phyloP scores from a whole-genome alignment of 306 rosid species.

The Rosa chinensis region DNA sequence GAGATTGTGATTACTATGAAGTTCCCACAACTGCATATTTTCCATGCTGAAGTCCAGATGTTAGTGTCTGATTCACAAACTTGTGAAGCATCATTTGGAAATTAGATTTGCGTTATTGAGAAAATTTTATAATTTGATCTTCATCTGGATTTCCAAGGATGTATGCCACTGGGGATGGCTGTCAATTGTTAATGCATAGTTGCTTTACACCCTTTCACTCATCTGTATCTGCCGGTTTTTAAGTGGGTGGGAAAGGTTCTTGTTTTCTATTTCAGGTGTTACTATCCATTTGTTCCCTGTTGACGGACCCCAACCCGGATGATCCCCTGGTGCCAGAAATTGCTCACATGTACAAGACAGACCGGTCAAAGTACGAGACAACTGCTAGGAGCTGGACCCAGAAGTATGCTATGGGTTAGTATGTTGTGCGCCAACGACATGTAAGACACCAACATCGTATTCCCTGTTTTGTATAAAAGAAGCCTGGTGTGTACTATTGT shows the following conservation, averaged over 20 bases:
- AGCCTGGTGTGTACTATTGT: conserved; percentile 34
- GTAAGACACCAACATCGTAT: conserved; percentile 31
- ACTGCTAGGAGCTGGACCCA: conserved; percentile 93
- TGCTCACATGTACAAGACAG: conserved; percentile 79
- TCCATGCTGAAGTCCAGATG: conserved; percentile 12
- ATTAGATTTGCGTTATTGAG: too few species aligned
- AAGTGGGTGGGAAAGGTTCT: conserved; percentile 59
- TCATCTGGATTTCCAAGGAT: conserved; percentile 27
- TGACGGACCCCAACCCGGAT: conserved; percentile 89
- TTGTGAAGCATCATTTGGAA: neutral
- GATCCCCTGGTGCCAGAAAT: conserved; percentile 86
- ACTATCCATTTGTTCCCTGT: conserved; percentile 81
- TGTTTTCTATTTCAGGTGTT: conserved; percentile 67
- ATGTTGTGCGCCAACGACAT: conserved; percentile 34
- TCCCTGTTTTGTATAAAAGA: conserved; percentile 41
- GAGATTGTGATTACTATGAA: neutral
- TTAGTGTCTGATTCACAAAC: neutral
- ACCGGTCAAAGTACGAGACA: conserved; percentile 79
- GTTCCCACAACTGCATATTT: neutral
- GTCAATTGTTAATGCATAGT: conserved; percentile 30
- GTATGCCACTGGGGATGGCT: conserved; percentile 6
- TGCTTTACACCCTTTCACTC: conserved; percentile 24
- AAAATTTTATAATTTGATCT: neutral
- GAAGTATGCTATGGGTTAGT: conserved; percentile 89
- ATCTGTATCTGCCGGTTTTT: conserved; percentile 44